Conservation (phyloP, 306 rosid genomes). For the Ziziphus jujuba region DNA sequence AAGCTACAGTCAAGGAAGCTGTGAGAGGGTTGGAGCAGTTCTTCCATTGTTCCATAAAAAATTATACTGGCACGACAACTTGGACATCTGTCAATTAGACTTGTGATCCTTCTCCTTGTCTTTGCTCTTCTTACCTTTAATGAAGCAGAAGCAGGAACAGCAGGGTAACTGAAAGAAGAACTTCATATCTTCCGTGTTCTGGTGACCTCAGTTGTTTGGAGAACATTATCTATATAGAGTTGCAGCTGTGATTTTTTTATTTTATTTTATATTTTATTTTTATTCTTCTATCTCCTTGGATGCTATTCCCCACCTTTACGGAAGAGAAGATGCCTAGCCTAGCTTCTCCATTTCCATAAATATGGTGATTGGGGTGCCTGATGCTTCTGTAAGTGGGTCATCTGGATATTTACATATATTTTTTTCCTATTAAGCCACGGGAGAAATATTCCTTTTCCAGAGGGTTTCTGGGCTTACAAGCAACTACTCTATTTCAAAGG, state of each 20-base stretch:
- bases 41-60: slow-evolving; percentile 19
- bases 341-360: slow-evolving; percentile 20
- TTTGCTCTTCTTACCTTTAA: slow-evolving; percentile 41
- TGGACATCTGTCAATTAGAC: slow-evolving; percentile 29
- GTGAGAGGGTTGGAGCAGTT: slow-evolving; percentile 6
- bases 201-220: slow-evolving; percentile 24
- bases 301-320: slow-evolving; percentile 9
- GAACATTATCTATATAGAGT: slow-evolving; percentile 19
- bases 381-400: slow-evolving; percentile 19
- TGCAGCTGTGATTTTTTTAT: background rate
- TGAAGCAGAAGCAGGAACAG: slow-evolving; percentile 61
- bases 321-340: slow-evolving; percentile 36
- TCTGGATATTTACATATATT: background rate
- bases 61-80: too few relatives aligned
- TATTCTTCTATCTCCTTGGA: slow-evolving; percentile 14
- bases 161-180: slow-evolving; percentile 55
- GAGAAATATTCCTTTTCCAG: slow-evolving; percentile 13
- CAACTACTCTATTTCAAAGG: background rate
- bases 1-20: slow-evolving; percentile 10
- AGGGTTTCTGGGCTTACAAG: background rate
- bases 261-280: background rate
- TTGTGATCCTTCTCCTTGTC: slow-evolving; percentile 46
- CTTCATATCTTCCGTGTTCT: slow-evolving; percentile 39
- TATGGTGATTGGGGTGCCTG: background rate
- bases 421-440: background rate